phyloP scores from a whole-genome alignment of 352 stramenopile species.

The Phytophthora sansomeana region DNA sequence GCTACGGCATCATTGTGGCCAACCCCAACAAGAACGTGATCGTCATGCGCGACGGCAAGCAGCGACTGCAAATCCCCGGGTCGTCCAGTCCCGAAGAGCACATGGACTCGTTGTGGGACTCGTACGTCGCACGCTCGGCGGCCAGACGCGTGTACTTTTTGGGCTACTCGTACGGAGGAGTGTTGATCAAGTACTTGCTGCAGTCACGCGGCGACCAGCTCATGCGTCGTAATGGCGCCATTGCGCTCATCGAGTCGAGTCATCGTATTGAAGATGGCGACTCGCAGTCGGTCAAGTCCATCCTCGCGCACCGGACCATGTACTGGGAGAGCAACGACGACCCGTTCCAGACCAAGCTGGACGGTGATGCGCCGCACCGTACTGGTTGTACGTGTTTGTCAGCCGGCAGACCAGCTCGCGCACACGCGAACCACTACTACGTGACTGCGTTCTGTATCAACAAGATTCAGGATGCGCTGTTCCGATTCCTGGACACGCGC shows the following conservation, averaged over 20 bases:
- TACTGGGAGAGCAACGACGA: conserved; percentile 91
- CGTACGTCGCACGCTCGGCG: conserved; percentile 67
- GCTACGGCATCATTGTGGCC: conserved; percentile 88
- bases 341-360: conserved; percentile 76
- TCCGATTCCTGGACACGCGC: conserved; percentile 82
- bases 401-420: conserved; percentile 67
- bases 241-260: conserved; percentile 88
- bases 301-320: conserved; percentile 89
- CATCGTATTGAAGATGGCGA: conserved; percentile 89
- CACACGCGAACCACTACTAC: conserved; percentile 89
- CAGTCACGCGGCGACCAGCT: conserved; percentile 88
- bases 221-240: conserved; percentile 86
- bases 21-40: conserved; percentile 93
- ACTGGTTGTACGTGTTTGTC: conserved; percentile 87
- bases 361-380: conserved; percentile 84
- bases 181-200: conserved; percentile 90
- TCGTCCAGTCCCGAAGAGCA: conserved; percentile 88
- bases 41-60: conserved; percentile 80
- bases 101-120: conserved; percentile 91
- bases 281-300: conserved; percentile 87
- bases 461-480: conserved; percentile 88
- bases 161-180: conserved; percentile 89
- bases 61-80: conserved; percentile 83
- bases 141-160: conserved; percentile 86
- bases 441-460: conserved; percentile 90